Percentiles rank a stretch among this genome's conserved stretches.
Conservation (phyloP, 179 eudicot species). For the Carnegiea gigantea region DNA sequence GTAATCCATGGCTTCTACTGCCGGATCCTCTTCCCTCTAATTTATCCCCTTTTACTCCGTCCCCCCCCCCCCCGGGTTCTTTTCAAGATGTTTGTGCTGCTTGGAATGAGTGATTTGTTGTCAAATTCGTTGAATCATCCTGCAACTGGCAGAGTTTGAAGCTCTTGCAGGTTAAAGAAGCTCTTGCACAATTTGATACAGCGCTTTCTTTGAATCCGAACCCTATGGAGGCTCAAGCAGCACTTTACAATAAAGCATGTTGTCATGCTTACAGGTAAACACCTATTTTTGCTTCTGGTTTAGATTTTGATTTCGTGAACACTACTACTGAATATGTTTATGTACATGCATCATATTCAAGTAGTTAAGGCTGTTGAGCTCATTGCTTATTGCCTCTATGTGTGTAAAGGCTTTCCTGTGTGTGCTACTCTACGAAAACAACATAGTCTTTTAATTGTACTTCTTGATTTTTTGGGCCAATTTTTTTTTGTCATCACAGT, state of each 20-base stretch:
- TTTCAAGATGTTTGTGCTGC: no score
- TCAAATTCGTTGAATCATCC: neutral
- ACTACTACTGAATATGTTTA: neutral
- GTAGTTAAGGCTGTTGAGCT: neutral
- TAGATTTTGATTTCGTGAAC: constrained; percentile 4
- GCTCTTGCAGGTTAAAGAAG: constrained; percentile 78
- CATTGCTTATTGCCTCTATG: neutral
- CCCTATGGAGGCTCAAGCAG: constrained; percentile 95
- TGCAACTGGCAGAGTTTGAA: neutral
- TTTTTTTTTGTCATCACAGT: neutral
- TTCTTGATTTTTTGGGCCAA: neutral
- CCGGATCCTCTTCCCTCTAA: no score
- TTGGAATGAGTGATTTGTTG: no score
- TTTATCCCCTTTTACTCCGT: no score
- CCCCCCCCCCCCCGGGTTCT: no score
- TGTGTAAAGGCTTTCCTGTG: neutral
- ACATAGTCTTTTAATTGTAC: neutral
- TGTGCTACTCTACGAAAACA: neutral
- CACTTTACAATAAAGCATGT: constrained; percentile 96
- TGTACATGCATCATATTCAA: neutral
- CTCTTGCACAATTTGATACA: constrained; percentile 76
- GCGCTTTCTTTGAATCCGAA: constrained; percentile 87
- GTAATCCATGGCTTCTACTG: no score
- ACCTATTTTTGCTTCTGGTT: constrained; percentile 16
- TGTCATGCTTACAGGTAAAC: constrained; percentile 94